Evolutionary conservation across 179 eudicot species (phyloP), one percentile per base, ranked within the genome.

Genomic region (Drosera spatulata): DNA sequence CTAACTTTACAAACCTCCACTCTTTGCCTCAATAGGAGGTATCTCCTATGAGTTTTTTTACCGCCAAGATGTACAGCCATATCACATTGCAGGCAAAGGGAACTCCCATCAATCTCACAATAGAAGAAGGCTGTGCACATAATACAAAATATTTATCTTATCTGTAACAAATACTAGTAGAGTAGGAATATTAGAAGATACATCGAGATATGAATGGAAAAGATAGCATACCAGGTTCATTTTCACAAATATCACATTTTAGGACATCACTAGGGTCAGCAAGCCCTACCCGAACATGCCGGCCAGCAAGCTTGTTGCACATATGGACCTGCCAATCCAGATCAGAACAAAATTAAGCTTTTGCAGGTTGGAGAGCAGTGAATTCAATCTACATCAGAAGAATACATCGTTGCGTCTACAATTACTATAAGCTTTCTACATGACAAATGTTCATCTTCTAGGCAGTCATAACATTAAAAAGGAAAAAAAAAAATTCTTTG

Each of bases 1-100:
- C 33, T 22, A 22, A 22, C 10, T 6, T 14, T 43, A 64, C 82
- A 57, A 67, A 85, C 93, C 93, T 85, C 84, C 39, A 83, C 78
- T 75, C 79, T 79, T 63, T 85, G 88, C 74, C 93, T 74, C 53
- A 77, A 55, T 41, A 80, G 69, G 48, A 83, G 88, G 65, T 80
- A 83, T 73, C 93, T 80, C 75, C 78, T 58, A 56, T 85, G 93
- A 22, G 72, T 83, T 65, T 85, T 74, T 73, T 85, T 85, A 61
- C 88, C 86, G 54, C 88, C 88, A 66, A 85, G 86, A 46, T 85
- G 88, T 39, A 83, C 82, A 61, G 70, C 70, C 93, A 80, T 80
- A 70, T 85, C 88, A 55, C 93, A 85, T 73, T 85, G 84, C 77
- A 80, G 69, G 33, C 33, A 22, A 22, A 22, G 33, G 33, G 33